Conservation (phyloP, 2,329 filamentous ascomycete species). For the Colletotrichum gigasporum region DNA sequence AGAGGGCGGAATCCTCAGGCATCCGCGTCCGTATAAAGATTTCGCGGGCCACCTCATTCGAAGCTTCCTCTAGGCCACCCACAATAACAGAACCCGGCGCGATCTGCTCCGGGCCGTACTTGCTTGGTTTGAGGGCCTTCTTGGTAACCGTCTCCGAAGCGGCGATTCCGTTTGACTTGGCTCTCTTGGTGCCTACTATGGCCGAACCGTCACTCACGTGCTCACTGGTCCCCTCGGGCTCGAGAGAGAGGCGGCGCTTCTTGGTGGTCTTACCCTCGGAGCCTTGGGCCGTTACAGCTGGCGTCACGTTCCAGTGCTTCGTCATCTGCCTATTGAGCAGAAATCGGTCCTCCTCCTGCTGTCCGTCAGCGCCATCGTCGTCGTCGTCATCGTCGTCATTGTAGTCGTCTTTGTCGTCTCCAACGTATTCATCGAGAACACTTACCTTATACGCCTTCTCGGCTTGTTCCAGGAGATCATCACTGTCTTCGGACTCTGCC, state of each 20-base stretch:
- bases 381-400: slow-evolving; percentile 24
- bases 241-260: slow-evolving; percentile 33
- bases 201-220: slow-evolving; percentile 25
- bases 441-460: slow-evolving; percentile 34
- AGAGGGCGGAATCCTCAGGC: slow-evolving; percentile 17
- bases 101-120: slow-evolving; percentile 31
- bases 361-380: slow-evolving; percentile 33
- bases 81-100: slow-evolving; percentile 25
- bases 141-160: not conserved
- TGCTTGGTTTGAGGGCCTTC: slow-evolving; percentile 27
- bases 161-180: slow-evolving; percentile 9
- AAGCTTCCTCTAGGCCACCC: slow-evolving; percentile 7
- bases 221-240: slow-evolving; percentile 26
- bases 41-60: slow-evolving; percentile 13
- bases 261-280: slow-evolving; percentile 35
- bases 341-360: slow-evolving; percentile 46
- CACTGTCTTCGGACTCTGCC: slow-evolving; percentile 63
- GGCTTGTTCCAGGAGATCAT: slow-evolving; percentile 52
- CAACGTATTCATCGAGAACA: not conserved
- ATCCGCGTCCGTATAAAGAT: slow-evolving; percentile 18
- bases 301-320: slow-evolving; percentile 47
- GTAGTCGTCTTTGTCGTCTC: slow-evolving; percentile 24
- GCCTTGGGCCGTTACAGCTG: slow-evolving; percentile 19
- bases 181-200: not conserved
- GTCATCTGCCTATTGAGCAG: slow-evolving; percentile 53